Percentiles rank a stretch among this genome's conserved stretches.
phyloP scores from a whole-genome alignment of 495 filamentous ascomycete species.

The Evernia prunastri region DNA sequence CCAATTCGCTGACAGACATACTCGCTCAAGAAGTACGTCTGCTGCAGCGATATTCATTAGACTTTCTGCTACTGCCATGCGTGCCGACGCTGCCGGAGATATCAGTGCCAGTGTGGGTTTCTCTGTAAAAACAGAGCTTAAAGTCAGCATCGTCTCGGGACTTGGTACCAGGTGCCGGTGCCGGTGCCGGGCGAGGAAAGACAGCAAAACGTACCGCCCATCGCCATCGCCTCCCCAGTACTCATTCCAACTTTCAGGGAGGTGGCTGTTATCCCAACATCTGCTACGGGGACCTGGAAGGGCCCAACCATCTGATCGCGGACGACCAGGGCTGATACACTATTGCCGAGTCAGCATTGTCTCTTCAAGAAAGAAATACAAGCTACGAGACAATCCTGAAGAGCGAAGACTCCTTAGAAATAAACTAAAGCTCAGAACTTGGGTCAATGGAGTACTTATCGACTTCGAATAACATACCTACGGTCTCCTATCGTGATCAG shows the following conservation, averaged over 20 bases:
- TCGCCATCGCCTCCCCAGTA: conserved; percentile 92
- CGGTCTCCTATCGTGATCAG: conserved; percentile 94
- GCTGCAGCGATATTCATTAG: conserved; percentile 89
- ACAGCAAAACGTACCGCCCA: conserved; percentile 54
- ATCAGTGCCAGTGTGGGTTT: conserved; percentile 87
- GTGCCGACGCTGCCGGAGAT: conserved; percentile 83
- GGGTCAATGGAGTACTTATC: too few species aligned
- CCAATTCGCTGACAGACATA: conserved; percentile 94
- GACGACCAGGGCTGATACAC: conserved; percentile 80
- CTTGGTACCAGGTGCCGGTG: not conserved
- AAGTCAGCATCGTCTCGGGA: not conserved
- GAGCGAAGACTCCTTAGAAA: too few species aligned
- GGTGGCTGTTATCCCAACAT: conserved; percentile 85
- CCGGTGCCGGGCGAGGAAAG: too few species aligned
- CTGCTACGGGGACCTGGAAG: conserved; percentile 93
- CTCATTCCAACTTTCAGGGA: conserved; percentile 63
- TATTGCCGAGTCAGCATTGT: not conserved
- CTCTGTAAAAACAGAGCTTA: conserved; percentile 38
- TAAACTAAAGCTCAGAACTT: too few species aligned
- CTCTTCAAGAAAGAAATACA: not conserved
- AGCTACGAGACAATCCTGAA: not conserved
- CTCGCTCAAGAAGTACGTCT: conserved; percentile 66
- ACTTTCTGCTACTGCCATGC: conserved; percentile 94
- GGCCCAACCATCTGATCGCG: conserved; percentile 94
- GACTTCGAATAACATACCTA: conserved; percentile 32